Evolutionary conservation across 306 rosid genomes (phyloP).

Genomic region (Ochetophila trinervis): DNA sequence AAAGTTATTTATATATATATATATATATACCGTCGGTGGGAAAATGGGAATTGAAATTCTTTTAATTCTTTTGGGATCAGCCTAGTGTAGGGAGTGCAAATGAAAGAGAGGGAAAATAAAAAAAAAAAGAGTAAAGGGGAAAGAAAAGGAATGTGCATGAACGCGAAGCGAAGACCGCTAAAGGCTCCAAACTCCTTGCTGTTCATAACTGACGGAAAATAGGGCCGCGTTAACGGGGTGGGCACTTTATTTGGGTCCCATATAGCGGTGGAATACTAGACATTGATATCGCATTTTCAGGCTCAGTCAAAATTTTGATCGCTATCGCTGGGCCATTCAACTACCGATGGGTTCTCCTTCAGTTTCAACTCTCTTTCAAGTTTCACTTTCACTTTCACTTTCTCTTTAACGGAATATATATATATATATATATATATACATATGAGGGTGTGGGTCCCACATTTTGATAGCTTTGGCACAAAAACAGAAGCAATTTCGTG

Average conservation of each 20-base stretch:
- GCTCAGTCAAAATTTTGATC: conserved; percentile 14
- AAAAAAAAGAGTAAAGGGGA: too few species aligned
- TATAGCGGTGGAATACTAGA: conserved; percentile 16
- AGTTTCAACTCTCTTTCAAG: neutral
- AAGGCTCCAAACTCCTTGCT: too few species aligned
- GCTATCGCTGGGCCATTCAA: too few species aligned
- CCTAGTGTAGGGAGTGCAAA: too few species aligned
- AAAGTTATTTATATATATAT: neutral
- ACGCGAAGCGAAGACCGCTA: too few species aligned
- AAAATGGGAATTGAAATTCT: too few species aligned
- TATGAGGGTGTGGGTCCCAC: conserved; percentile 4
- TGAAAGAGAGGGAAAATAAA: too few species aligned
- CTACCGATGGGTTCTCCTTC: conserved; percentile 5
- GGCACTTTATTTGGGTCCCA: conserved; percentile 20
- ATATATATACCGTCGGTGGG: too few species aligned
- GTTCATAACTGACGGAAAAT: neutral
- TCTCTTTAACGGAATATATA: conserved; percentile 29
- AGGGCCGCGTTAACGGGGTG: conserved; percentile 1
- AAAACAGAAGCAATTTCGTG: too few species aligned
- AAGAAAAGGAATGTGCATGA: too few species aligned
- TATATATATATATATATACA: too few species aligned
- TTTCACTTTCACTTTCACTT: conserved; percentile 16
- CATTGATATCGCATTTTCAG: neutral
- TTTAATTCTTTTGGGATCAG: too few species aligned
- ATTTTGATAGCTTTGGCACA: neutral